A percentile compares a stretch with the other conserved stretches of the same genome.
phyloP scores from a whole-genome alignment of 2,329 filamentous ascomycete species.

The Fusarium camptoceras region DNA sequence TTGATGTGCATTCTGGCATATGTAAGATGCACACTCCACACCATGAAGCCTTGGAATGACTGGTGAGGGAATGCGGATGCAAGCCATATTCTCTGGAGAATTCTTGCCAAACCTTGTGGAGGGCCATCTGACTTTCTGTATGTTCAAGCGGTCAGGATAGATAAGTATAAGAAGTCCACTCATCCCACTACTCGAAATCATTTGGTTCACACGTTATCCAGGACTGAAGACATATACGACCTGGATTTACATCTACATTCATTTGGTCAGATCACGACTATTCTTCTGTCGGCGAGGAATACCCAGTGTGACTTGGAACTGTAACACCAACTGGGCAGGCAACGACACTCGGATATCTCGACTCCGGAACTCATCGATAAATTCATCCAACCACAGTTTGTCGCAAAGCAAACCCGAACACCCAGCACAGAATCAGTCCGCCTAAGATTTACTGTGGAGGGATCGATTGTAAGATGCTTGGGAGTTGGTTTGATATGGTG shows the following conservation, averaged over 20 bases:
- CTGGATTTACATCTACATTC: not conserved
- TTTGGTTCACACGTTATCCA: too few relatives aligned
- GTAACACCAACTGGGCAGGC: not conserved
- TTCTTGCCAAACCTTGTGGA: constrained; percentile 38
- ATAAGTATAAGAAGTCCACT: constrained; percentile 33
- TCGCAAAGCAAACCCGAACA: not conserved
- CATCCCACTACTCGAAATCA: not conserved
- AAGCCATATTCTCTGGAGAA: constrained; percentile 40
- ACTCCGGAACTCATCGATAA: constrained; percentile 10
- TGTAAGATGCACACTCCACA: constrained; percentile 38
- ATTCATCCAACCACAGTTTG: not conserved
- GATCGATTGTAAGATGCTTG: constrained; percentile 18
- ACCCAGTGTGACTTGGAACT: not conserved
- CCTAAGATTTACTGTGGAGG: not conserved
- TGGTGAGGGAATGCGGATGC: constrained; percentile 39
- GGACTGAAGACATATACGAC: not conserved
- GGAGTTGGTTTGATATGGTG: not conserved
- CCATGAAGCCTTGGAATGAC: constrained; percentile 36
- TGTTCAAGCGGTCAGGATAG: not conserved
- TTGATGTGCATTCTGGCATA: constrained; percentile 28
- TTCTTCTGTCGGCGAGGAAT: not conserved
- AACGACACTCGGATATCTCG: not conserved
- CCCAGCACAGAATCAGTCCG: not conserved
- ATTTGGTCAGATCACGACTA: not conserved
- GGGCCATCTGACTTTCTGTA: constrained; percentile 25